Percentiles rank a stretch among this genome's conserved stretches.
These are phyloP conservation scores for Boletus subcaerulescens DNA, from an alignment of 768 basidiomycete species.

Conservation along the genomic window DNA sequence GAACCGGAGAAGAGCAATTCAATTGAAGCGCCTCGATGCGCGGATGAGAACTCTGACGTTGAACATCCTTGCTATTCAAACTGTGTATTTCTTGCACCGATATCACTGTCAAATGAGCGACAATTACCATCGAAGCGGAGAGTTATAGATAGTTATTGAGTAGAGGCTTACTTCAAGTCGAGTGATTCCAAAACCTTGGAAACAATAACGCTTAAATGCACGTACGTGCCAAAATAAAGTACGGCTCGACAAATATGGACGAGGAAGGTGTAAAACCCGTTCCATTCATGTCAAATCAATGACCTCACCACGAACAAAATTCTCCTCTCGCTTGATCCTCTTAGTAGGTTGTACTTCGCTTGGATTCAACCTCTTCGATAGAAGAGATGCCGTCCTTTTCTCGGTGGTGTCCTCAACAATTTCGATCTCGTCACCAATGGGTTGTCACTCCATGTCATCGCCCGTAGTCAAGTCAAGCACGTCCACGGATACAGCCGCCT, in stretches of 20 bases:
- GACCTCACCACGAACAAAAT: slow-evolving; percentile 19
- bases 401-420: background rate
- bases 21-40: background rate
- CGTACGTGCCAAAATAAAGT: background rate
- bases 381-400: background rate
- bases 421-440: slow-evolving; percentile 4
- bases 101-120: background rate
- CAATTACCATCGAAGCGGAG: background rate
- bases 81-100: too few relatives aligned
- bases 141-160: too few relatives aligned
- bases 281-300: slow-evolving; percentile 30
- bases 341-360: slow-evolving; percentile 15
- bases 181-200: background rate
- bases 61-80: background rate
- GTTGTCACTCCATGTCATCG: slow-evolving; percentile 9
- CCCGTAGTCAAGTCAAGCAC: slow-evolving; percentile 23
- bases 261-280: background rate
- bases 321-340: slow-evolving; percentile 27
- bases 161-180: too few relatives aligned
- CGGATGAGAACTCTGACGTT: slow-evolving; percentile 1
- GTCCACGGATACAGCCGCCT: background rate
- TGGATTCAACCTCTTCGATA: slow-evolving; percentile 3
- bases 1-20: background rate
- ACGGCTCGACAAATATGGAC: background rate
- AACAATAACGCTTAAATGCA: background rate